phyloP scores from a whole-genome alignment of 768 basidiomycete genomes.

The Candolleomyces aberdarensis region DNA sequence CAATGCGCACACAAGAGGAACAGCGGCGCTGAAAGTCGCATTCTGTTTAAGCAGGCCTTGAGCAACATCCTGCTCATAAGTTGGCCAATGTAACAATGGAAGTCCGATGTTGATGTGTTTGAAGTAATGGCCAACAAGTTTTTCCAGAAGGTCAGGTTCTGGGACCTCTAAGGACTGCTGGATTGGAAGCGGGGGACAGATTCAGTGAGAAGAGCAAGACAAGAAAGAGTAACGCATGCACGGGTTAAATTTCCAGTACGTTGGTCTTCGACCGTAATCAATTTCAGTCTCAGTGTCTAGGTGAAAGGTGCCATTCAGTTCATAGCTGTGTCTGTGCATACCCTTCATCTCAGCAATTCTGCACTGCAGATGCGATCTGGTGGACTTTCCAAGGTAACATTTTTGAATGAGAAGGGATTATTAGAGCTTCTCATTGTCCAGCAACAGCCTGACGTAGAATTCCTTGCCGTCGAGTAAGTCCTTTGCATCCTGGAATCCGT shows the following conservation, averaged over 20 bases:
- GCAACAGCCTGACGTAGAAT: too few relatives aligned
- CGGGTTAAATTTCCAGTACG: constrained; percentile 26
- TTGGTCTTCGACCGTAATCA: constrained; percentile 40
- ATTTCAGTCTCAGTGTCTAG: constrained; percentile 26
- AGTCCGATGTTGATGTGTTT: constrained; percentile 40
- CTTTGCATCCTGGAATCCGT: too few relatives aligned
- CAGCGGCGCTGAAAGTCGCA: constrained; percentile 46
- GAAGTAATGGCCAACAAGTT: constrained; percentile 61
- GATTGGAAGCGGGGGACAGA: constrained; percentile 13
- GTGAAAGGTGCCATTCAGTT: constrained; percentile 30
- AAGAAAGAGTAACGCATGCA: constrained; percentile 8
- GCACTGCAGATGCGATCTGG: too few relatives aligned
- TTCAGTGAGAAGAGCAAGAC: background rate
- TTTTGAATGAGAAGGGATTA: too few relatives aligned
- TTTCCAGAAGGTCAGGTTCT: constrained; percentile 40
- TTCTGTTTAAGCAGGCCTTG: constrained; percentile 47
- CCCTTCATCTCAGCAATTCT: too few relatives aligned
- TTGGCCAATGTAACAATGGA: constrained; percentile 66
- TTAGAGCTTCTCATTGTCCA: too few relatives aligned
- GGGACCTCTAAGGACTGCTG: constrained; percentile 33
- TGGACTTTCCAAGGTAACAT: too few relatives aligned
- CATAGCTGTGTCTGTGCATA: too few relatives aligned
- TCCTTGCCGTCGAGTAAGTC: too few relatives aligned
- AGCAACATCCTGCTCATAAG: constrained; percentile 49
- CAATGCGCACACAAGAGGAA: constrained; percentile 68